These are phyloP conservation scores for Monascus ruber DNA, from an alignment of 2,329 filamentous ascomycete genomes.

Conservation along the genomic window DNA sequence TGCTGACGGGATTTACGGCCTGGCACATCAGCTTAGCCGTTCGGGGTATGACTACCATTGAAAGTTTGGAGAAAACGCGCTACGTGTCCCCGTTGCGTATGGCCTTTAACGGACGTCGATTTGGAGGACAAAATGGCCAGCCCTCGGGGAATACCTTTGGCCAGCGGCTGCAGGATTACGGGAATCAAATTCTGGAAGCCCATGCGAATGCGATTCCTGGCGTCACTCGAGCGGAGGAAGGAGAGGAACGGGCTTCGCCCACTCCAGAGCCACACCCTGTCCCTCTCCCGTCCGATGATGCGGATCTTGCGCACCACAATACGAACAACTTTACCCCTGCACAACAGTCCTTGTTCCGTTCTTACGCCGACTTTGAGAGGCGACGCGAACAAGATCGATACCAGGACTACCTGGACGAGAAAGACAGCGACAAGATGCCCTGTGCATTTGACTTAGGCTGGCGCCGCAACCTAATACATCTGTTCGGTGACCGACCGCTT, in stretches of 20 bases:
- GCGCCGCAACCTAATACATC: slow-evolving; percentile 64
- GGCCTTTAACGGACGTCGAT: slow-evolving; percentile 54
- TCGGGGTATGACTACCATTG: slow-evolving; percentile 82
- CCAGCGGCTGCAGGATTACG: slow-evolving; percentile 45
- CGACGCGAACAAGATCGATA: slow-evolving; percentile 58
- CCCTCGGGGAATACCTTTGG: slow-evolving; percentile 24
- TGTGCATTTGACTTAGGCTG: slow-evolving; percentile 89
- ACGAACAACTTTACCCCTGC: slow-evolving; percentile 31
- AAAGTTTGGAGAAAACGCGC: slow-evolving; percentile 88
- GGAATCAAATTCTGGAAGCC: slow-evolving; percentile 67
- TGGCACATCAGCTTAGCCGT: slow-evolving; percentile 83
- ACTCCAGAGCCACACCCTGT: slow-evolving; percentile 8
- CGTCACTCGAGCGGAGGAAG: slow-evolving; percentile 70
- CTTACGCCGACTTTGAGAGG: slow-evolving; percentile 48
- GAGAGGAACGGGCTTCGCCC: slow-evolving; percentile 47
- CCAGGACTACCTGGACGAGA: slow-evolving; percentile 74
- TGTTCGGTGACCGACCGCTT: slow-evolving; percentile 63
- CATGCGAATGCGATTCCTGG: slow-evolving; percentile 73
- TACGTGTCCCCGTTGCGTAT: slow-evolving; percentile 74
- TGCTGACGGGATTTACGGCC: slow-evolving; percentile 74
- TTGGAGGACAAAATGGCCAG: slow-evolving; percentile 34
- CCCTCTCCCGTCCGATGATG: slow-evolving; percentile 2
- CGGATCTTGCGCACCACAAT: background rate
- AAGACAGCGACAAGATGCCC: slow-evolving; percentile 76
- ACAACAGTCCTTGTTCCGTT: slow-evolving; percentile 32